Conservation (phyloP, 495 filamentous ascomycete genomes). For the Penicillium fimorum region DNA sequence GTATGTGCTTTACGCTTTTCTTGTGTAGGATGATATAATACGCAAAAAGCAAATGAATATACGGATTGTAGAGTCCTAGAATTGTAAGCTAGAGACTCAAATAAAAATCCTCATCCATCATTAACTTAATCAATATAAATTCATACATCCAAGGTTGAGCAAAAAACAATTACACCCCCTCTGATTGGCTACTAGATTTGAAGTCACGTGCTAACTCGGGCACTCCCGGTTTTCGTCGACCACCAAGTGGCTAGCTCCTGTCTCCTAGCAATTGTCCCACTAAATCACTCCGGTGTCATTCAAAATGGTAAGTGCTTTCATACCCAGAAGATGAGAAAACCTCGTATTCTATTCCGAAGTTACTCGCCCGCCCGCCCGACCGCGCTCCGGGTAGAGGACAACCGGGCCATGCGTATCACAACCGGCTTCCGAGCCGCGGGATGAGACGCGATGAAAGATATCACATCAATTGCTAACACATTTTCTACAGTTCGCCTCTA, state of each 20-base stretch:
- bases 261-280: conserved; percentile 34
- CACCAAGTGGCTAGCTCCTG: conserved; percentile 26
- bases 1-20: neutral
- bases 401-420: conserved; percentile 10
- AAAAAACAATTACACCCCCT: conserved; percentile 6
- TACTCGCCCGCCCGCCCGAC: neutral
- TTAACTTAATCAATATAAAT: neutral
- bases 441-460: conserved; percentile 8
- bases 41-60: neutral
- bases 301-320: neutral
- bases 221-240: conserved; percentile 44
- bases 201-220: conserved; percentile 16
- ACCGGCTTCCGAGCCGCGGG: conserved; percentile 11
- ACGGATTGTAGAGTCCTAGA: too few species aligned
- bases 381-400: conserved; percentile 1
- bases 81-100: too few species aligned
- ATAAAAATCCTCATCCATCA: neutral
- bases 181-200: conserved; percentile 31
- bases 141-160: conserved; percentile 2
- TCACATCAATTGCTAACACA: conserved; percentile 26
- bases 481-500: conserved; percentile 38
- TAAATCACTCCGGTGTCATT: conserved; percentile 21
- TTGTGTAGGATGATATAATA: neutral
- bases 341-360: neutral
- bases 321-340: neutral